Base-by-base conservation (phyloP, 2,329 filamentous ascomycete species). In the Clonostachys sp. region DNA sequence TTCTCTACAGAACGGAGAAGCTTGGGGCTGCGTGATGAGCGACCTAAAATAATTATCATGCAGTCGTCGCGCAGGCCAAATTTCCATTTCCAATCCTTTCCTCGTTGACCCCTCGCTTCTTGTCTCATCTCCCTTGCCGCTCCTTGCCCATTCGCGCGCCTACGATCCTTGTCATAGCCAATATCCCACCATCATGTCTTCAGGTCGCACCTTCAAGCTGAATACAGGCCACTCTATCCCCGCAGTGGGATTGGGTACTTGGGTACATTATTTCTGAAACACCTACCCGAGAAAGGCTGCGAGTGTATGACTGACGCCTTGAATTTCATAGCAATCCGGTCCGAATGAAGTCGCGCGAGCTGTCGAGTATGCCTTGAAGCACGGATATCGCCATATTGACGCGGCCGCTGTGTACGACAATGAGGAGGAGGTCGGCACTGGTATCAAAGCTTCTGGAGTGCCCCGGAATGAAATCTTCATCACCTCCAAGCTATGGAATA, bases 401-500 rank as follows among this genome's bases (percentile, higher is more conserved):
- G 65, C 64, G 20, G 73, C 74, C 5, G 64, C 66, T 17, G 58
- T 62, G 34, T 73, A 73, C 53, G 60, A 62, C 18, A 72, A 71
- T 18, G 69, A 73, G 49, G 60, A 61, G 2, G 67, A 67, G 43
- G 66, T 72, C 12, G 70, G 67, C 10, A 57, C 60, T 41, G 71
- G 66, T 30, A 67, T 73, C 47, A 63, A 62, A 46, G 63, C 66
- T 45, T 66, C 61, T 14, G 64, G 65, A 17, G 57, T 71, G n/a
- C 57, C 60, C n/a, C 61, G 68, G n/a, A 63, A 57, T 12, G 64
- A 72, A 5, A 62, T 75, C 42, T 68, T 76, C 62, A 67, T 80
- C 46, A 83, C 80, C n/a, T 75, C 74, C 52, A 84, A 84, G 67
- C 67, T 83, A 13, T 84, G 78, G 79, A 81, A 81, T 64, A 78